Base-by-base conservation (phyloP, 805 yeast genomes). In the Starmerella davenportii region DNA sequence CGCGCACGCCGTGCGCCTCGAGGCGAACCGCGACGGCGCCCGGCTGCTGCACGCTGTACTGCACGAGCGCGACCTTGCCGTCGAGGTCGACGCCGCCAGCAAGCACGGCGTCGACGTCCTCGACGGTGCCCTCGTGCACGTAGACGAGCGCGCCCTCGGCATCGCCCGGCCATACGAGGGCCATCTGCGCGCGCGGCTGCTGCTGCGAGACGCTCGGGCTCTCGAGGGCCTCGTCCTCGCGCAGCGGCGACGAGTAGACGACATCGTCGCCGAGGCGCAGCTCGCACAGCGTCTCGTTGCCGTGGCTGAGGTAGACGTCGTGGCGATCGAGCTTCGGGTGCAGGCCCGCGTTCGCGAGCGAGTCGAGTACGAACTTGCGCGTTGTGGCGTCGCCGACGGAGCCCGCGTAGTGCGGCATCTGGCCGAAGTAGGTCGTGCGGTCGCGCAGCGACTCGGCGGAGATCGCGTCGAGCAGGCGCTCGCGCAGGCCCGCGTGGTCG, bases 391-490 rank as follows among this genome's bases (percentile, higher is more conserved):
- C 95, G 16, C 93, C 96, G 14, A 72, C 69, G 2, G 95, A 76
- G 3, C 96, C 96, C 0, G 95, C 73, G 46, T 77, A 58, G 54
- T 84, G 95, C 2, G 93, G 82, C 73, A 82, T 72, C 5, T 79
- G 69, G 21, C 85, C 73, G 19, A 82, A 53, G 49, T 79, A 80
- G 47, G 79, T 78, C 41, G 78, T 51, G 44, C 75, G 72, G 34
- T 70, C 74, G 49, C 74, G 74, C 56, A 87, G 62, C 18, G 70
- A 56, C 19, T 69, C 65, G 5, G 15, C 64, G 55, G 50, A 73
- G 78, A 23, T 80, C 61, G 33, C 68, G 64, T n/a, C 58, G 55
- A 24, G 61, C 60, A 5, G 78, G 35, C 68, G 68, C 4, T 61
- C 60, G 14, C 65, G 56, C 34, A 85, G 57, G 38, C 63, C 63